Percentiles rank a stretch among this genome's conserved stretches.
These are phyloP conservation scores for Lumnitzera littorea DNA, from an alignment of 345 rosid species.

Conservation along the genomic window DNA sequence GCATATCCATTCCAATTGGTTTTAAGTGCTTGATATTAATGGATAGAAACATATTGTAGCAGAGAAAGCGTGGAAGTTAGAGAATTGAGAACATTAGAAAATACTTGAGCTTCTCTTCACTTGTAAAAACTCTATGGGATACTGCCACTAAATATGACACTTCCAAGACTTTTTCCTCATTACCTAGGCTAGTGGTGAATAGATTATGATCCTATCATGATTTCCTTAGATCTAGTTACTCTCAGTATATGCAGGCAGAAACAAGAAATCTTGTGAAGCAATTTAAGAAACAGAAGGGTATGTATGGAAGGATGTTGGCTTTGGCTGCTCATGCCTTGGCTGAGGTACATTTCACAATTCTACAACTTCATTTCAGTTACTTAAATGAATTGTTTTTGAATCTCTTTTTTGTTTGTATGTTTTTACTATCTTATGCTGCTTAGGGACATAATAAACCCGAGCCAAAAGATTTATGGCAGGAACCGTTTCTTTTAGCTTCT, in stretches of 20 bases:
- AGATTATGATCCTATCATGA: too few species aligned
- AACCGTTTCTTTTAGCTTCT: slow-evolving; percentile 62
- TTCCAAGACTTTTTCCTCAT: too few species aligned
- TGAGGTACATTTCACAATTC: slow-evolving; percentile 42
- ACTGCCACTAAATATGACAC: too few species aligned
- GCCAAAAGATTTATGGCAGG: slow-evolving; percentile 93
- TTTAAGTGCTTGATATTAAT: too few species aligned
- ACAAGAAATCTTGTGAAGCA: slow-evolving; percentile 35
- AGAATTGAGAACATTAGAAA: too few species aligned
- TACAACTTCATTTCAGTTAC: neutral
- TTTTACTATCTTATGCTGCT: slow-evolving; percentile 9
- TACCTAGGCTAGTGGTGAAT: too few species aligned
- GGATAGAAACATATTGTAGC: too few species aligned
- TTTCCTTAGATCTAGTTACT: too few species aligned
- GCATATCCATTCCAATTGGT: too few species aligned
- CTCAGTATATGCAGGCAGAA: slow-evolving; percentile 25
- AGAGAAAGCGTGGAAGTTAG: too few species aligned
- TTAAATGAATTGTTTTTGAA: neutral
- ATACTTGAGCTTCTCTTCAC: too few species aligned
- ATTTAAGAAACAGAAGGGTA: slow-evolving; percentile 38
- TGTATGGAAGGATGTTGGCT: slow-evolving; percentile 75
- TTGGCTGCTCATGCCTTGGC: slow-evolving; percentile 91
- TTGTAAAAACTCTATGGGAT: too few species aligned
- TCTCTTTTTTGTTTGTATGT: neutral
- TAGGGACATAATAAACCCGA: slow-evolving; percentile 74